Conservation (phyloP, 2,329 filamentous ascomycete species). For the Davidsoniella neocaledoniae region DNA sequence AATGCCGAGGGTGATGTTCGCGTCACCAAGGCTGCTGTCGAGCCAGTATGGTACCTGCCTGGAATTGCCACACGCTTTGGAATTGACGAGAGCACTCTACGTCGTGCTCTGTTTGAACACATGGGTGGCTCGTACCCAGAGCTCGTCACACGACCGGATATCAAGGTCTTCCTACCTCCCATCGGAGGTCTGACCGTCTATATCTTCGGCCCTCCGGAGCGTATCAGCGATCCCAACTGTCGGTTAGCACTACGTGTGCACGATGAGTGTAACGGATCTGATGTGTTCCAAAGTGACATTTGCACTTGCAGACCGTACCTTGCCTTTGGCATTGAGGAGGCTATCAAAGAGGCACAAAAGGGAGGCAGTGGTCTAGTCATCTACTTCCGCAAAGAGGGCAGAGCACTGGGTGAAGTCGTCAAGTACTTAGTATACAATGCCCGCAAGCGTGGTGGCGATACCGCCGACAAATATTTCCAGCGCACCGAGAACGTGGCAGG, state of each 20-base stretch:
- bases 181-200: slow-evolving; percentile 92
- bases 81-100: slow-evolving; percentile 77
- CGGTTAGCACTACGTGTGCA: slow-evolving; percentile 71
- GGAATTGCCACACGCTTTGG: slow-evolving; percentile 86
- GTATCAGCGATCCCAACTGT: slow-evolving; percentile 75
- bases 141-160: slow-evolving; percentile 82
- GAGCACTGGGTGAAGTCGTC: slow-evolving; percentile 86
- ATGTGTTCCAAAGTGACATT: slow-evolving; percentile 96
- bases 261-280: slow-evolving; percentile 79
- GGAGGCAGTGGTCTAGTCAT: slow-evolving; percentile 91
- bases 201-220: slow-evolving; percentile 87
- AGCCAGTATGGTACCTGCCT: slow-evolving; percentile 80
- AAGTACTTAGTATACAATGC: slow-evolving; percentile 78
- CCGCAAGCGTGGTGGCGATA: slow-evolving; percentile 60
- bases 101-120: slow-evolving; percentile 81
- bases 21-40: slow-evolving; percentile 92
- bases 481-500: slow-evolving; percentile 97
- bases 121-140: slow-evolving; percentile 94
- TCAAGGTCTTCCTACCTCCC: slow-evolving; percentile 89
- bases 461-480: slow-evolving; percentile 86
- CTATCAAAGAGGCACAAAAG: slow-evolving; percentile 89
- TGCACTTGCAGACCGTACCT: slow-evolving; percentile 93
- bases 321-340: slow-evolving; percentile 93
- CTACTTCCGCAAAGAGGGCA: slow-evolving; percentile 95
- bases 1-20: slow-evolving; percentile 75